phyloP scores from a whole-genome alignment of 331 rosid genomes.

The Quercus tomentella region DNA sequence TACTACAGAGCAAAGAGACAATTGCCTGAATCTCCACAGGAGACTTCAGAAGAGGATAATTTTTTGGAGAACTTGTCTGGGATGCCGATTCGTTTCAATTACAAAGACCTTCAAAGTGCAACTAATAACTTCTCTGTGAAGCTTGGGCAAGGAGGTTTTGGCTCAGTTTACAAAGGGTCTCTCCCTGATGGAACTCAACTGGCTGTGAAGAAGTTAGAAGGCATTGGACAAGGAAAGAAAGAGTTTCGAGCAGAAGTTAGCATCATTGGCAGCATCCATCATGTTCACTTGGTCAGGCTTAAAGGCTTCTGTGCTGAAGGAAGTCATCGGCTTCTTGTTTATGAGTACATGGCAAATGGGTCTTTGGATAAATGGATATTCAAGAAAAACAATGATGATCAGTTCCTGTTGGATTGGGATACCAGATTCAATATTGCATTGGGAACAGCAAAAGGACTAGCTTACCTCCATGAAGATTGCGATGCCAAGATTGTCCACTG shows the following conservation, averaged over 20 bases:
- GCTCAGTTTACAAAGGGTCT: constrained; percentile 80
- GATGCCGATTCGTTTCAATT: constrained; percentile 68
- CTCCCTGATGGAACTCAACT: constrained; percentile 66
- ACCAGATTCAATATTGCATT: constrained; percentile 59
- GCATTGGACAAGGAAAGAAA: constrained; percentile 91
- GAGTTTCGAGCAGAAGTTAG: constrained; percentile 97
- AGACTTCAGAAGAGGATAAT: constrained; percentile 76
- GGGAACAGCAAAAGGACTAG: constrained; percentile 70
- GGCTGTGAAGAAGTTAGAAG: constrained; percentile 87
- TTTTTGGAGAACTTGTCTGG: constrained; percentile 70
- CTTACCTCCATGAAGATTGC: constrained; percentile 68
- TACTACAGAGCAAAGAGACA: constrained; percentile 39
- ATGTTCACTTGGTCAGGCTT: constrained; percentile 74
- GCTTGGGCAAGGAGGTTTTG: constrained; percentile 94
- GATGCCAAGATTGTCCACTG: constrained; percentile 66
- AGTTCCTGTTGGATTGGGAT: constrained; percentile 57
- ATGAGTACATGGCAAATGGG: constrained; percentile 77
- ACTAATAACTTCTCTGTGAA: constrained; percentile 69
- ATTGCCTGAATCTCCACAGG: constrained; percentile 37
- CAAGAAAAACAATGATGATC: constrained; percentile 40
- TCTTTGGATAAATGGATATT: constrained; percentile 72
- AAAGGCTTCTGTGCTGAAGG: constrained; percentile 89
- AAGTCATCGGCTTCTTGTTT: constrained; percentile 69
- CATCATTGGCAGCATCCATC: constrained; percentile 94
- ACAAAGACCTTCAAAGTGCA: constrained; percentile 65